Evolutionary conservation across 805 yeast species (phyloP).

Genomic region (Blastobotrys parvus): DNA sequence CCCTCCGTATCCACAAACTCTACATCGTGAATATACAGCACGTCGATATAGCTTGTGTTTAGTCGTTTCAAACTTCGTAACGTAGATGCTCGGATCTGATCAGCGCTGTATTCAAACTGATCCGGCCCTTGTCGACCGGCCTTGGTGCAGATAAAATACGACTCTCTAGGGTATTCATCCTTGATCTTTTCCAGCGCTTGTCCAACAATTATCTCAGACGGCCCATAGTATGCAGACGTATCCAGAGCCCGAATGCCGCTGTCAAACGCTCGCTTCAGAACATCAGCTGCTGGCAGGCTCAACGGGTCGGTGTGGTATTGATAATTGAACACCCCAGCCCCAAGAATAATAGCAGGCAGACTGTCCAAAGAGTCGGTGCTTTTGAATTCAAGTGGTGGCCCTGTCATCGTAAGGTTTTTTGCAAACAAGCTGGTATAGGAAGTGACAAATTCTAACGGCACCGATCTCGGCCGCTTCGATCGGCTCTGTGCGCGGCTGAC

Average conservation of each 20-base stretch:
- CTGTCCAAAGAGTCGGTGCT: slow-evolving; percentile 19
- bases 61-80: slow-evolving; percentile 58
- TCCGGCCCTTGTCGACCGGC: slow-evolving; percentile 68
- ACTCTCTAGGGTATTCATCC: slow-evolving; percentile 43
- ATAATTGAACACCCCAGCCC: slow-evolving; percentile 82
- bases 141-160: slow-evolving; percentile 69
- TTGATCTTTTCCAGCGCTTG: slow-evolving; percentile 41
- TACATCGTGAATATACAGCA: slow-evolving; percentile 80
- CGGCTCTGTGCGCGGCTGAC: no score
- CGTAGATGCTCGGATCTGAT: slow-evolving; percentile 54
- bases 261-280: slow-evolving; percentile 52
- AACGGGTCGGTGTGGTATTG: slow-evolving; percentile 70
- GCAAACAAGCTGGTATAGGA: no score
- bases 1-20: slow-evolving; percentile 59
- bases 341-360: slow-evolving; percentile 48
- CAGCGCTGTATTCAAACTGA: slow-evolving; percentile 67
- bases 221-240: slow-evolving; percentile 91
- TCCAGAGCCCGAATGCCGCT: slow-evolving; percentile 73
- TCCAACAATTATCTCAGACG: slow-evolving; percentile 72
- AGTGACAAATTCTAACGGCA: no score
- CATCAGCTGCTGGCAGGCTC: slow-evolving; percentile 45
- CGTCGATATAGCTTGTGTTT: slow-evolving; percentile 59
- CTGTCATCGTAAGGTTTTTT: no score
- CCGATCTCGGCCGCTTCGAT: no score
- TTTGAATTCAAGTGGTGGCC: no score